phyloP scores from a whole-genome alignment of 73 alveolate species.

The Loxodes magnus region DNA sequence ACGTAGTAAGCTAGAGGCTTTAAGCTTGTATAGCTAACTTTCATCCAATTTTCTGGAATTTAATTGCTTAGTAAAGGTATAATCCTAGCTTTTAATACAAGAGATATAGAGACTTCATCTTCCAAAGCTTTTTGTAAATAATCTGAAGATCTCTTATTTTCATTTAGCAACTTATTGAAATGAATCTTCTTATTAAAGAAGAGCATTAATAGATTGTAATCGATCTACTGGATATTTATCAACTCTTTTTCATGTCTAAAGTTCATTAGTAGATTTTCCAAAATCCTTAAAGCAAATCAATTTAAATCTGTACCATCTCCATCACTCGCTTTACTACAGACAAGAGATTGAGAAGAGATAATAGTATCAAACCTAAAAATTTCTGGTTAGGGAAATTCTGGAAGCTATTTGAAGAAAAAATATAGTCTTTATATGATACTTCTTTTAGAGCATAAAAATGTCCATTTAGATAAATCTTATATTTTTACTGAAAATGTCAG shows the following conservation, averaged over 20 bases:
- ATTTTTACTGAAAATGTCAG: slow-evolving; percentile 62
- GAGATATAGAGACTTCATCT: slow-evolving; percentile 91
- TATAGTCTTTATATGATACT: slow-evolving; percentile 81
- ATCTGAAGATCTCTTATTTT: slow-evolving; percentile 57
- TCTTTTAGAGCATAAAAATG: slow-evolving; percentile 83
- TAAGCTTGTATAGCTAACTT: slow-evolving; percentile 88
- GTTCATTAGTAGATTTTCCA: slow-evolving; percentile 77
- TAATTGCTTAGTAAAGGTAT: slow-evolving; percentile 84
- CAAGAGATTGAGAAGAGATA: slow-evolving; percentile 46
- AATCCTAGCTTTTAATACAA: slow-evolving; percentile 90
- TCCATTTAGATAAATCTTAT: slow-evolving; percentile 74
- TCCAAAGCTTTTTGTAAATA: slow-evolving; percentile 81
- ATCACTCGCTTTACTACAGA: slow-evolving; percentile 74
- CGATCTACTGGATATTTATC: slow-evolving; percentile 92
- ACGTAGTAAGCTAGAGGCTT: slow-evolving; percentile 96
- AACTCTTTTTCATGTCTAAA: slow-evolving; percentile 73
- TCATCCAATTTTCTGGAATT: slow-evolving; percentile 97
- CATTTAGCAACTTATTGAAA: slow-evolving; percentile 79
- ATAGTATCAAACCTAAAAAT: slow-evolving; percentile 88
- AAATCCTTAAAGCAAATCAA: slow-evolving; percentile 73
- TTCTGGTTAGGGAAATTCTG: slow-evolving; percentile 93
- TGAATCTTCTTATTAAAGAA: slow-evolving; percentile 95
- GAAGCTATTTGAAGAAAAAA: slow-evolving; percentile 82
- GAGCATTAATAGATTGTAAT: slow-evolving; percentile 97
- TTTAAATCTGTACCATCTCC: slow-evolving; percentile 57